These are phyloP conservation scores for Coniochaeta sp. DNA, from an alignment of 2,329 filamentous ascomycete species.

Conservation along the genomic window DNA sequence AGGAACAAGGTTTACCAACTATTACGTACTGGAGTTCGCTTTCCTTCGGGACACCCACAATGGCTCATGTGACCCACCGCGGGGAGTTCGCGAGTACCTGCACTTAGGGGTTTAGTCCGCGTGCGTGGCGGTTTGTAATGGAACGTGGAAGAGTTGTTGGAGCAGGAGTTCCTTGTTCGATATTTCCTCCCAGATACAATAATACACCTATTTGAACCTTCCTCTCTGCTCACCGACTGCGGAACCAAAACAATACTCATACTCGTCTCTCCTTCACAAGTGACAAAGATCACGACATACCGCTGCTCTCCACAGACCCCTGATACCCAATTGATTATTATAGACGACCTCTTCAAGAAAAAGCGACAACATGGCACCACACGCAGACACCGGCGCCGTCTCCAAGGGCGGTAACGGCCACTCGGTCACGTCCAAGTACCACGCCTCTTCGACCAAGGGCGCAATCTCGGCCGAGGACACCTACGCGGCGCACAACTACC, in stretches of 20 bases:
- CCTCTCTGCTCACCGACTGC: conserved; percentile 4
- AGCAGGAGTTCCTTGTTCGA: not conserved
- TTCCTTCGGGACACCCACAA: conserved; percentile 16
- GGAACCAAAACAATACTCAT: not conserved
- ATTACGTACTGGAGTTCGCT: conserved; percentile 9
- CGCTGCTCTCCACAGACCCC: not conserved
- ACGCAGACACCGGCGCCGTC: conserved; percentile 39
- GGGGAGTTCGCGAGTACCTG: conserved; percentile 36
- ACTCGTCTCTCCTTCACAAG: not conserved
- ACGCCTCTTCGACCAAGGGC: conserved; percentile 68
- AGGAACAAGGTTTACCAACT: not conserved
- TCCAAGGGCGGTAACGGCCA: conserved; percentile 26
- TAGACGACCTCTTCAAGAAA: not conserved
- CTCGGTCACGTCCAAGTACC: conserved; percentile 41
- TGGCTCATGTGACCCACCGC: not conserved
- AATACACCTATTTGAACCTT: conserved; percentile 2
- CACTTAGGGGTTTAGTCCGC: conserved; percentile 48
- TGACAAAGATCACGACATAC: not conserved
- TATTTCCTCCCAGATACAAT: conserved; percentile 5
- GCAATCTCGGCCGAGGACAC: conserved; percentile 77
- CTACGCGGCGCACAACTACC: conserved; percentile 97
- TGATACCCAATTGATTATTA: not conserved
- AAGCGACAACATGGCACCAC: conserved; percentile 45
- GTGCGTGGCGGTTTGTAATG: not conserved
- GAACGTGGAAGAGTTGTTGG: not conserved